These are phyloP conservation scores for Daldinia sp. DNA, from an alignment of 2,329 filamentous ascomycete species.

Conservation along the genomic window DNA sequence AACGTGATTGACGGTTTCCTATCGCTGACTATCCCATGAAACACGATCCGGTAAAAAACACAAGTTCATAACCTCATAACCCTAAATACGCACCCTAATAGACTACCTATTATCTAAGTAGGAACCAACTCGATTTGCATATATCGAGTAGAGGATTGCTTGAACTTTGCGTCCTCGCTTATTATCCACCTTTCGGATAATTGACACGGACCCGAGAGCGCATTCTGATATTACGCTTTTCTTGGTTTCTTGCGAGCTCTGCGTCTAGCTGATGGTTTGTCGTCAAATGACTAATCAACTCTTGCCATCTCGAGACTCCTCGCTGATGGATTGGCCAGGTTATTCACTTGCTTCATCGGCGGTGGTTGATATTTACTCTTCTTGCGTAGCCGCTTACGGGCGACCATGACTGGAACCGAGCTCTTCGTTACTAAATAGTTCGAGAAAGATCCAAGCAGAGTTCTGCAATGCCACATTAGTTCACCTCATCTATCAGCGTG, in stretches of 20 bases:
- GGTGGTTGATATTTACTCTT: conserved; percentile 83
- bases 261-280: neutral
- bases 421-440: conserved; percentile 98
- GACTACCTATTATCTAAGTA: neutral
- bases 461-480: conserved; percentile 63
- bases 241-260: neutral
- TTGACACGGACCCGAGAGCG: neutral
- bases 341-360: conserved; percentile 81
- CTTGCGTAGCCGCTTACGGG: conserved; percentile 88
- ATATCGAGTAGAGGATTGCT: neutral
- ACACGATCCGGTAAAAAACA: neutral
- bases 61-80: conserved; percentile 2
- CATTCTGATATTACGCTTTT: neutral
- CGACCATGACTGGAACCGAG: conserved; percentile 97
- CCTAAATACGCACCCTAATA: neutral
- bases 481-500: neutral
- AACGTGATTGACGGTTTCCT: conserved; percentile 1
- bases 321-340: conserved; percentile 77
- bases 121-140: neutral
- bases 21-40: neutral
- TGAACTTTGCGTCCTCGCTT: neutral
- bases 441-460: conserved; percentile 94
- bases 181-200: neutral
- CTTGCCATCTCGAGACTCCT: conserved; percentile 78
- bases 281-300: conserved; percentile 68